Base-by-base conservation (phyloP, 495 filamentous ascomycete genomes). In the Diplogelasinospora grovesii region DNA sequence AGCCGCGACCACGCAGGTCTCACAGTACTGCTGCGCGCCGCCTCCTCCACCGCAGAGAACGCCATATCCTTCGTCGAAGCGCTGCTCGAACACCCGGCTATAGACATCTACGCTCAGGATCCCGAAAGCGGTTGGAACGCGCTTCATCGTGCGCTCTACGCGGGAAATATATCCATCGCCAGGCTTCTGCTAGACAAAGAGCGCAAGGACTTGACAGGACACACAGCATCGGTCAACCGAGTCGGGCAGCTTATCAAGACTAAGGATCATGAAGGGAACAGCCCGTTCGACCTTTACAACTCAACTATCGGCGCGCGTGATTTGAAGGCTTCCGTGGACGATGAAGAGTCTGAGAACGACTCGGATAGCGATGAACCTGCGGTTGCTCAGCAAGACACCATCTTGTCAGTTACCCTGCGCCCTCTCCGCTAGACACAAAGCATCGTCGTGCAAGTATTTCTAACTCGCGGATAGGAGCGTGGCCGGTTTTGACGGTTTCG, bases 71-170 rank as follows among this genome's bases (percentile, higher is more conserved):
- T 95, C 46, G 87, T 88, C 11, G 63, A 73, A 39, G 83, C 87
- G 9, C 63, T 97, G 15, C 68, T 96, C 7, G 78, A 84, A 14
- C 80, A 89, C 44, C 85, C 92, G 5, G 68, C 80, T n/a, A 75
- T 84, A 42, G 92, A 98, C 64, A 72, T 97, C 9, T 86, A 93
- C 49, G 61, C 70, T 11, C 87, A 93, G 46, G 92, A 98, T 59
- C 68, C 72, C 27, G 92, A 98, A 59, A 96, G 82, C 60, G 93
- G 90, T 15, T 98, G 92, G 92, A 97, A 93, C 36, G 80, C 89
- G 14, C 68, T 98, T 30, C 92, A 98, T 52, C 78, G 92, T 50
- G 87, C 93, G 8, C 69, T 98, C 34, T 98, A 97, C 53, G 81
- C 84, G 50, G 93, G 93, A 14, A 97, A 96, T 56, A 80, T 89